phyloP scores from a whole-genome alignment of 495 filamentous ascomycete genomes.

The Cryomyces antarcticus region DNA sequence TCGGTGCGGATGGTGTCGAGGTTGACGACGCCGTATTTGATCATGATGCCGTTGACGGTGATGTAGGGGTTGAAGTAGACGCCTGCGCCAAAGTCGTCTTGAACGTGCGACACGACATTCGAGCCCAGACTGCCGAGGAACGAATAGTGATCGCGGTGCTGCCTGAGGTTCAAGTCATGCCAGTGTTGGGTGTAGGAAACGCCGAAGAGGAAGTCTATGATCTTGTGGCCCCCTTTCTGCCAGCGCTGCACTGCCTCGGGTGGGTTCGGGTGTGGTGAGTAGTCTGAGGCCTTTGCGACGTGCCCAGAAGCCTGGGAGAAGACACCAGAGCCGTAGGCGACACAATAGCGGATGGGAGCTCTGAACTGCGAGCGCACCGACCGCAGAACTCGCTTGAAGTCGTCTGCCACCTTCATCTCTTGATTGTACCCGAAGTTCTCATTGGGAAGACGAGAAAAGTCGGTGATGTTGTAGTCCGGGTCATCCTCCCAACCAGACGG shows the following conservation, averaged over 20 bases:
- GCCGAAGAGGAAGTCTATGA: constrained; percentile 97
- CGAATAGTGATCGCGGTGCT: constrained; percentile 88
- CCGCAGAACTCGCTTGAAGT: constrained; percentile 78
- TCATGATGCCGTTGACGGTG: constrained; percentile 83
- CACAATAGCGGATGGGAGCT: constrained; percentile 84
- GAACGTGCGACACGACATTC: constrained; percentile 57
- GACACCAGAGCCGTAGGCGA: constrained; percentile 93
- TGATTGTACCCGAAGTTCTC: constrained; percentile 87
- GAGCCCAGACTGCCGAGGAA: constrained; percentile 69
- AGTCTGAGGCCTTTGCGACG: constrained; percentile 24
- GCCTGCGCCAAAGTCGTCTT: constrained; percentile 77
- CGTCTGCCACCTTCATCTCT: constrained; percentile 79
- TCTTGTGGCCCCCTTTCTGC: constrained; percentile 72
- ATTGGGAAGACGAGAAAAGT: constrained; percentile 73
- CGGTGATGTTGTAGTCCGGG: constrained; percentile 49
- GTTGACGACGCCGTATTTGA: constrained; percentile 96
- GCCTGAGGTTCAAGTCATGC: constrained; percentile 75
- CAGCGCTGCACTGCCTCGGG: constrained; percentile 57
- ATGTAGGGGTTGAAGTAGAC: constrained; percentile 96
- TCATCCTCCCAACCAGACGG: constrained; percentile 60
- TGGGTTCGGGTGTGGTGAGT: constrained; percentile 50
- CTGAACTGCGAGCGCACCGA: constrained; percentile 83
- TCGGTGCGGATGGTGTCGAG: constrained; percentile 71
- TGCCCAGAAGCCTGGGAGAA: constrained; percentile 48
- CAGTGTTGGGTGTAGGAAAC: constrained; percentile 91